These are phyloP conservation scores for Termitomyces sp. DNA, from an alignment of 768 basidiomycete species.

Conservation along the genomic window DNA sequence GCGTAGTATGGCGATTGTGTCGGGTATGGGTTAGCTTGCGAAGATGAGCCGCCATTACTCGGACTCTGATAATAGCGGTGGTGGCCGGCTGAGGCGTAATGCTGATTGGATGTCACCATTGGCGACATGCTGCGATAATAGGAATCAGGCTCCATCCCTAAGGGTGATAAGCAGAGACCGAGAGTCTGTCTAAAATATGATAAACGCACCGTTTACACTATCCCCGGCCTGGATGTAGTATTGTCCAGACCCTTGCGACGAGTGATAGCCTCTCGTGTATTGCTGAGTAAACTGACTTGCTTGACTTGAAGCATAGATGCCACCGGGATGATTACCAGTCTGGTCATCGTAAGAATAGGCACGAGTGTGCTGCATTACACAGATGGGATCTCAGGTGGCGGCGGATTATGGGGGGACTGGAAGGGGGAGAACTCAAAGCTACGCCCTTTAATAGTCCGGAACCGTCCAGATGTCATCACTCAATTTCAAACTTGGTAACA, in stretches of 20 bases:
- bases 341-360: conserved; percentile 38
- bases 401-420: conserved; percentile 22
- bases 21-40: conserved; percentile 14
- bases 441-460: conserved; percentile 42
- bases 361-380: conserved; percentile 35
- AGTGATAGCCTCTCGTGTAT: conserved; percentile 22
- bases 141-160: conserved; percentile 15
- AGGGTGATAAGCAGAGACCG: not conserved
- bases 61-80: conserved; percentile 19
- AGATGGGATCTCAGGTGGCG: conserved; percentile 20
- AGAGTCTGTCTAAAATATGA: not conserved
- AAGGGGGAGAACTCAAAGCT: conserved; percentile 16
- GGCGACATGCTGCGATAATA: conserved; percentile 36
- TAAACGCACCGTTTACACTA: conserved; percentile 12
- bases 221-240: conserved; percentile 28
- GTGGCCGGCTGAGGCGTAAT: conserved; percentile 22
- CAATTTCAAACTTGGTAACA: conserved; percentile 33
- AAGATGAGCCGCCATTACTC: conserved; percentile 18
- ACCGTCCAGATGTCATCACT: conserved; percentile 32
- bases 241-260: conserved; percentile 26
- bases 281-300: conserved; percentile 23
- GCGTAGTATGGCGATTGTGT: conserved; percentile 17
- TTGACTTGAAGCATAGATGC: conserved; percentile 19
- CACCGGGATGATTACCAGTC: conserved; percentile 24
- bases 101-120: conserved; percentile 22